phyloP scores from a whole-genome alignment of 2,329 filamentous ascomycete genomes.

The Didymellaceae sp. region DNA sequence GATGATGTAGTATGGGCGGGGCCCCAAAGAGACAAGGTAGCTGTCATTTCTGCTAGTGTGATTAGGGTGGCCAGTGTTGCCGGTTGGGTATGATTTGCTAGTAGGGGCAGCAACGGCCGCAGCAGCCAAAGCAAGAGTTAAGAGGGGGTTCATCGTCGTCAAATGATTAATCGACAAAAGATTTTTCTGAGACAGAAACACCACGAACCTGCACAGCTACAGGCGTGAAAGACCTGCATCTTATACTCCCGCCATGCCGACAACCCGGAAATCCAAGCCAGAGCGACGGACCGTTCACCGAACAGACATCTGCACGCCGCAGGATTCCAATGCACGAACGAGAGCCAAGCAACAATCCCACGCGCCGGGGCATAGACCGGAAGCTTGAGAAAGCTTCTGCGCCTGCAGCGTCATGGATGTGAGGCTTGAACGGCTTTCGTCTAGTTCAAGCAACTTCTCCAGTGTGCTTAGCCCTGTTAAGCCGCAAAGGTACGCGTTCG shows the following conservation, averaged over 20 bases:
- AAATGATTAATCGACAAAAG: not conserved
- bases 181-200: not conserved
- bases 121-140: constrained; percentile 18
- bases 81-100: constrained; percentile 8
- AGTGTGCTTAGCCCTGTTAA: constrained; percentile 7
- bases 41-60: constrained; percentile 20
- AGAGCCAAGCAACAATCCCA: constrained; percentile 15
- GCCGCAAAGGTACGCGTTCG: constrained; percentile 5
- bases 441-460: constrained; percentile 11
- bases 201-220: not conserved
- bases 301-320: not conserved
- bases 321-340: constrained; percentile 6
- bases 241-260: constrained; percentile 5
- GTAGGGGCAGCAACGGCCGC: constrained; percentile 20
- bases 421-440: constrained; percentile 13
- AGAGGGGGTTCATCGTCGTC: constrained; percentile 7
- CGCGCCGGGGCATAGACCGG: constrained; percentile 10
- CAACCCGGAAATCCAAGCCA: not conserved
- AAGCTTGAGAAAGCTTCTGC: constrained; percentile 4
- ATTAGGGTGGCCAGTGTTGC: not conserved
- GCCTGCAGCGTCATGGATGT: constrained; percentile 1
- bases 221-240: not conserved
- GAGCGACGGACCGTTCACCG: not conserved
- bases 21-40: constrained; percentile 62
- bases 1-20: constrained; percentile 69